Evolutionary conservation across 1,139 yeast genomes (phyloP), one percentile per base, ranked within the genome.

Genomic region (Kodamaea sp.): DNA sequence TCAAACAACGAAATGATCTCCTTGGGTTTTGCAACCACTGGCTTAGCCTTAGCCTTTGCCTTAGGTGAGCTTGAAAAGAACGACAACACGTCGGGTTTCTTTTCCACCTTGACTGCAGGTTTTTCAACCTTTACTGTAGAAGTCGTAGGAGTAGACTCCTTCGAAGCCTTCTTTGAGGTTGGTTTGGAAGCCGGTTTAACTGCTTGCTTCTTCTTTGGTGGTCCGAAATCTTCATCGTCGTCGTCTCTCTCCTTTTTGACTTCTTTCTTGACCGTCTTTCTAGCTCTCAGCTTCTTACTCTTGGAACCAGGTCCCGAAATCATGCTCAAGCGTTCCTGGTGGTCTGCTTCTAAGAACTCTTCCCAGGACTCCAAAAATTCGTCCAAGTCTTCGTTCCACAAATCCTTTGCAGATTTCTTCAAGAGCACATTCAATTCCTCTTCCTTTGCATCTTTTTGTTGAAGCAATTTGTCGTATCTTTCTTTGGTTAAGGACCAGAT

Each of bases 401-500:
- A 67, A 59, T 89, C 97, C 56, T 87, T 88, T 15, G 97, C 92
- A 5, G 86, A 69, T 52, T 80, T 70, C 38, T 75, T 74, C 47
- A 90, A 71, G 46, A 92, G 70, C 2, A 56, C 59, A 32, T 80
- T 83, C 48, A 92, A 73, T 53, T 88, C 95, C 8, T 61, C 67
- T 55, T 89, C 94, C 54, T 83, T 84, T 21, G 66, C 80, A 34
- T 78, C 87, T 44, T 80, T 74, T 57, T 89, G 95, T 34, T 72
- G 71, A 49, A 89, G 65, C 42, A 92, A 67, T 49, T 77, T 81
- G 50, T 88, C 92, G 54, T 89, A 92, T 48, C 95, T 75, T 63
- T 94, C 99, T 42, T 73, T 73, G 1, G 98, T 90, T 54, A 92
- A 77, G 20, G 96, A 83, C 95, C 97, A 89, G 48, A 94, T 81